A percentile compares a stretch with the other conserved stretches of the same genome.
These are phyloP conservation scores for Xylariomycetidae sp. DNA, from an alignment of 2,329 filamentous ascomycete species.

Conservation along the genomic window DNA sequence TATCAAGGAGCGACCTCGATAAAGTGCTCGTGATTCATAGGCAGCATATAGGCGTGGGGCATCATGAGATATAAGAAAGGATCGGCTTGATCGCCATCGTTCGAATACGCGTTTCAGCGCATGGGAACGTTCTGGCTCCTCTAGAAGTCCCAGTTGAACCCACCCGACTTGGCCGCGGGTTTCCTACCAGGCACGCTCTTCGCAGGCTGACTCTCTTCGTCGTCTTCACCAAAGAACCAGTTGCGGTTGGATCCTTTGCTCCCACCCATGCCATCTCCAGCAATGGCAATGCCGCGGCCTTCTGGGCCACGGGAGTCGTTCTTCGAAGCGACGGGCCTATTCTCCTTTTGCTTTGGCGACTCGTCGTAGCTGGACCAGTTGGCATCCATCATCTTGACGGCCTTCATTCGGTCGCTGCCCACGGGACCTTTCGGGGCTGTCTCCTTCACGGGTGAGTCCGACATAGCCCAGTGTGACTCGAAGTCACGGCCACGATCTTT, in stretches of 20 bases:
- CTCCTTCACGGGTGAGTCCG: constrained; percentile 53
- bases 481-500: constrained; percentile 72
- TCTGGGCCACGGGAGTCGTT: constrained; percentile 24
- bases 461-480: constrained; percentile 69
- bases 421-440: constrained; percentile 38
- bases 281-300: constrained; percentile 39
- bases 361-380: constrained; percentile 52
- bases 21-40: constrained; percentile 3
- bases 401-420: constrained; percentile 58
- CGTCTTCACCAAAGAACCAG: constrained; percentile 54
- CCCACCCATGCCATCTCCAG: constrained; percentile 62
- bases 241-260: constrained; percentile 46
- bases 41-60: constrained; percentile 21
- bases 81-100: constrained; percentile 4
- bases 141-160: constrained; percentile 31
- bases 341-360: constrained; percentile 51
- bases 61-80: constrained; percentile 11
- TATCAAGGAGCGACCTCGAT: constrained; percentile 8
- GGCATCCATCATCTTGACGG: constrained; percentile 66
- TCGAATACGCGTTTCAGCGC: constrained; percentile 9
- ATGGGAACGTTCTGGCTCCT: constrained; percentile 13
- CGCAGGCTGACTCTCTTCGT: constrained; percentile 33
- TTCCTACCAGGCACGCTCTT: constrained; percentile 34
- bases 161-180: constrained; percentile 19
- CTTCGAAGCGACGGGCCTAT: constrained; percentile 26